phyloP scores from a whole-genome alignment of 306 rosid species.

The Styphnolobium japonicum region DNA sequence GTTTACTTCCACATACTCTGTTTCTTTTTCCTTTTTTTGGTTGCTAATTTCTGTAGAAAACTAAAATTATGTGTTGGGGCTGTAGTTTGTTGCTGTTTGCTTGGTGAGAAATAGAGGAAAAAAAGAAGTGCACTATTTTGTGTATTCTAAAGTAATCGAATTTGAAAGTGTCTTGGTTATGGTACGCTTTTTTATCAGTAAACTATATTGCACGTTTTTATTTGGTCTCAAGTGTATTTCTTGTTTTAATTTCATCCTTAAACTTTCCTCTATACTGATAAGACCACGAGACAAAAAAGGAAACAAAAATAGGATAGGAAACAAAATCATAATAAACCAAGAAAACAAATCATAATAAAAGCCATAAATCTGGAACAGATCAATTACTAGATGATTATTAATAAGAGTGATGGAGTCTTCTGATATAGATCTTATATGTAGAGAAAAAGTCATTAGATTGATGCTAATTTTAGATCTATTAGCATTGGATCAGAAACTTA shows the following conservation, averaged over 20 bases:
- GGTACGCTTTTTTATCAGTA: background rate
- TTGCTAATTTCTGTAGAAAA: background rate
- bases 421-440: background rate
- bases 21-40: too few relatives aligned
- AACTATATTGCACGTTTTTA: background rate
- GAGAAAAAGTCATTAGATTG: background rate
- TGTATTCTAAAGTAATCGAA: background rate
- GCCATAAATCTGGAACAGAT: too few relatives aligned
- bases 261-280: too few relatives aligned
- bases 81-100: background rate
- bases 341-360: too few relatives aligned
- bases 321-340: too few relatives aligned
- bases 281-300: too few relatives aligned
- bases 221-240: background rate
- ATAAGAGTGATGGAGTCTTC: background rate
- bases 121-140: background rate
- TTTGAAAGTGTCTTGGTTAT: background rate
- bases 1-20: background rate
- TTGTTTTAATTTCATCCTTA: background rate
- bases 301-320: too few relatives aligned
- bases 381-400: background rate
- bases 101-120: background rate
- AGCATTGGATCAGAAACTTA: background rate
- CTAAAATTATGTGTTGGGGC: background rate
- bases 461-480: background rate